Conservation (phyloP, 1,284 basidiomycete species). For the Malassezia dermatis region DNA sequence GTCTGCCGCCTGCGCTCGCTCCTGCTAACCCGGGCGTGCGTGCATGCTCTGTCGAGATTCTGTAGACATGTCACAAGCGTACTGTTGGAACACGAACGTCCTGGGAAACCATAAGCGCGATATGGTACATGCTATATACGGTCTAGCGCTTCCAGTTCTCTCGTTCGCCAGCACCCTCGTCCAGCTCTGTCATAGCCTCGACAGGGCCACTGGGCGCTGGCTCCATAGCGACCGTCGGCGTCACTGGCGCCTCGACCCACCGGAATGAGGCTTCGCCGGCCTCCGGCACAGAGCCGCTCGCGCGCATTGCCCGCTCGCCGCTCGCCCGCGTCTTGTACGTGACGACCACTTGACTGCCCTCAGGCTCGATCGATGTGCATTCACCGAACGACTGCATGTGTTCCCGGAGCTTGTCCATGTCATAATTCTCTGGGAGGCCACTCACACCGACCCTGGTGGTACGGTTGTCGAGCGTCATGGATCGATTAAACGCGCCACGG, state of each 20-base stretch:
- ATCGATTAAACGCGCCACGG: slow-evolving; percentile 49
- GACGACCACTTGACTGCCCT: slow-evolving; percentile 7
- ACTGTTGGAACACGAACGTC: slow-evolving; percentile 1
- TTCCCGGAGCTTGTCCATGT: slow-evolving; percentile 58
- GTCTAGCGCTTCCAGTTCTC: slow-evolving; percentile 35
- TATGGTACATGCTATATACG: slow-evolving; percentile 11
- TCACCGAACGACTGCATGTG: slow-evolving; percentile 29
- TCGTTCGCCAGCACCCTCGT: slow-evolving; percentile 19
- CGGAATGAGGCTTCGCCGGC: slow-evolving; percentile 31
- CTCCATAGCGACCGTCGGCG: neutral
- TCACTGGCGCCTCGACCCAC: slow-evolving; percentile 29
- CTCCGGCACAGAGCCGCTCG: slow-evolving; percentile 29
- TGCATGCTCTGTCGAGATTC: slow-evolving; percentile 4
- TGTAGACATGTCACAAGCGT: slow-evolving; percentile 7
- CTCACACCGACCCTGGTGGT: slow-evolving; percentile 69
- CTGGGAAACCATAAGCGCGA: neutral
- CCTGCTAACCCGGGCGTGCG: slow-evolving; percentile 2
- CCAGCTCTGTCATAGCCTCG: neutral
- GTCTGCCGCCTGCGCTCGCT: slow-evolving; percentile 2
- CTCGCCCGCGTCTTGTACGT: slow-evolving; percentile 32
- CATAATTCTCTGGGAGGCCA: slow-evolving; percentile 52
- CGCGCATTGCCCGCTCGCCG: slow-evolving; percentile 34
- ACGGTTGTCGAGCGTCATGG: slow-evolving; percentile 69
- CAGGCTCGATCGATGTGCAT: slow-evolving; percentile 23
- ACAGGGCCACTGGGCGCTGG: neutral